phyloP scores from a whole-genome alignment of 345 rosid species.

The Cardiospermum halicacabum region DNA sequence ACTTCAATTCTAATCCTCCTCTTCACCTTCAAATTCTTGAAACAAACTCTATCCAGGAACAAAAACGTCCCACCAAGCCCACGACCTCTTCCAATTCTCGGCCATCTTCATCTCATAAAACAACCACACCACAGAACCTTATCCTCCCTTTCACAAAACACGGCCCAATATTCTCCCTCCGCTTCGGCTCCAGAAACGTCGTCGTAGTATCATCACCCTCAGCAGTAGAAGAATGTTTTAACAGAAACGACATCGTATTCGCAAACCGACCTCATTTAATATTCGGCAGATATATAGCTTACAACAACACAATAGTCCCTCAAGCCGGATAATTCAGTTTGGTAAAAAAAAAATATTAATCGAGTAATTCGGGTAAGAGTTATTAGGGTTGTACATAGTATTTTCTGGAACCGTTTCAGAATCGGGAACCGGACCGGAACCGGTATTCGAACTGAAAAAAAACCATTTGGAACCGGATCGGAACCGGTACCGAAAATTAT shows the following conservation, averaged over 20 bases:
- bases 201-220: slow-evolving; percentile 36
- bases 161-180: slow-evolving; percentile 46
- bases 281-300: slow-evolving; percentile 29
- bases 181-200: slow-evolving; percentile 34
- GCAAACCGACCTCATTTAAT: slow-evolving; percentile 49
- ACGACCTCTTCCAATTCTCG: slow-evolving; percentile 35
- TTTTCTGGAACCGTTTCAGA: too few relatives aligned
- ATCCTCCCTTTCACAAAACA: slow-evolving; percentile 25
- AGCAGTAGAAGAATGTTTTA: slow-evolving; percentile 49
- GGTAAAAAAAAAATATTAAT: too few relatives aligned
- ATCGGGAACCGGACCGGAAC: too few relatives aligned
- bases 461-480: too few relatives aligned
- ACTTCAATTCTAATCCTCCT: slow-evolving; percentile 10
- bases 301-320: slow-evolving; percentile 34
- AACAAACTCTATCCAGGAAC: background rate
- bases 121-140: slow-evolving; percentile 37
- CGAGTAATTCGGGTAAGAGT: too few relatives aligned
- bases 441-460: too few relatives aligned
- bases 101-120: slow-evolving; percentile 47
- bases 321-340: too few relatives aligned
- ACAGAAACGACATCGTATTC: slow-evolving; percentile 42
- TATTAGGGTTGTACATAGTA: too few relatives aligned
- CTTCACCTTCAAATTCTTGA: slow-evolving; percentile 14
- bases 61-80: slow-evolving; percentile 42
- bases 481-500: too few relatives aligned